Percentiles rank a stretch among this genome's conserved stretches.
Evolutionary conservation across 2,329 filamentous ascomycete species (phyloP).

Genomic region (Aspergillus costaricaensis): DNA sequence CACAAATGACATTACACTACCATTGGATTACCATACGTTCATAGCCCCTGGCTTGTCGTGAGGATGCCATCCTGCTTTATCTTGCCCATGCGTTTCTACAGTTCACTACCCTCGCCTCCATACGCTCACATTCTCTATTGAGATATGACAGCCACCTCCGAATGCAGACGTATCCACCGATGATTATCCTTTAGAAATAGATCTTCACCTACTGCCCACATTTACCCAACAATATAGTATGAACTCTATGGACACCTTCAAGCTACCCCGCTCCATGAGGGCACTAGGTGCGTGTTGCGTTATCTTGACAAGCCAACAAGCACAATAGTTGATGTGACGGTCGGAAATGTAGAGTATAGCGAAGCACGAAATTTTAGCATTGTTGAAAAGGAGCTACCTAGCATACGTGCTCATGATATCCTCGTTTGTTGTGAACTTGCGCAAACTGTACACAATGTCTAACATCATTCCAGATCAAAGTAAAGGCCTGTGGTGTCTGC

Average conservation of each 20-base stretch:
- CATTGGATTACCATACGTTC: no score
- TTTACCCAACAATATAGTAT: background rate
- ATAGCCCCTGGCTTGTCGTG: rapidly evolving
- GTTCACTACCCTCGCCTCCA: no score
- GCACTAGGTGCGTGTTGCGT: background rate
- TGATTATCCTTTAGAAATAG: background rate
- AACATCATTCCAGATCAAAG: slow-evolving; percentile 53
- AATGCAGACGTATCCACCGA: no score
- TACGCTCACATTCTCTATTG: no score
- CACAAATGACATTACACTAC: no score
- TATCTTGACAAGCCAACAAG: background rate
- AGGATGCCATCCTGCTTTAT: no score
- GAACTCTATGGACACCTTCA: background rate
- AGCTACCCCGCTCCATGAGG: background rate
- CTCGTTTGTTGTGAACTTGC: slow-evolving; percentile 38
- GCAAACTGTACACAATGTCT: background rate
- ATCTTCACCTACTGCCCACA: background rate
- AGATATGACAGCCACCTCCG: no score
- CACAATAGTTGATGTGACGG: background rate
- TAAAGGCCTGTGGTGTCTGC: slow-evolving; percentile 67
- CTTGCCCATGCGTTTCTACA: no score
- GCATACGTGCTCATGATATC: slow-evolving; percentile 61
- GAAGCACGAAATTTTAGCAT: slow-evolving; percentile 63
- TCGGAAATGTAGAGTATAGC: slow-evolving; percentile 48
- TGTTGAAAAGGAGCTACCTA: slow-evolving; percentile 63